Evolutionary conservation across 1,139 yeast genomes (phyloP).

Genomic region (Zygoascus hellenicus): DNA sequence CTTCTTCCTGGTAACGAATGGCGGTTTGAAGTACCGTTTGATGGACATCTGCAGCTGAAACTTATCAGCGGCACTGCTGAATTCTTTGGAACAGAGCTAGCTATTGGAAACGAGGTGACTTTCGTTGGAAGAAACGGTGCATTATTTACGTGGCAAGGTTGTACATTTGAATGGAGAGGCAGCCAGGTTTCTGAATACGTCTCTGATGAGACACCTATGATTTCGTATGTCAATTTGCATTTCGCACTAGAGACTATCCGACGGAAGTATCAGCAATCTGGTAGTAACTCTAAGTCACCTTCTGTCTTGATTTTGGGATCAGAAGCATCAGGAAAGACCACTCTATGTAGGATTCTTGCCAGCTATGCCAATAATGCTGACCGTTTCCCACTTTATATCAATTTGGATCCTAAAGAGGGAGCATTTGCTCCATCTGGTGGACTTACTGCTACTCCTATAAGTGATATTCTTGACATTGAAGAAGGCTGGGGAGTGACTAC

Average conservation of each 20-base stretch:
- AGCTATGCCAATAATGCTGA: constrained; percentile 72
- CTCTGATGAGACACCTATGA: constrained; percentile 66
- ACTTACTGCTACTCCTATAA: constrained; percentile 74
- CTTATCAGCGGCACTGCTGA: constrained; percentile 69
- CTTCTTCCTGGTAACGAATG: constrained; percentile 50
- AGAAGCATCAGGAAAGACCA: constrained; percentile 68
- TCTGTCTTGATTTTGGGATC: constrained; percentile 71
- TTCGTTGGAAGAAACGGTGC: constrained; percentile 55
- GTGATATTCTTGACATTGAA: constrained; percentile 76
- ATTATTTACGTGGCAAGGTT: constrained; percentile 54
- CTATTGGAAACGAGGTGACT: constrained; percentile 58
- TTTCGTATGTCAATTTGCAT: constrained; percentile 60
- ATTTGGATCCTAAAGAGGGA: constrained; percentile 76
- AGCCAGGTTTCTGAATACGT: constrained; percentile 47
- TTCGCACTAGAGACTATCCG: constrained; percentile 67
- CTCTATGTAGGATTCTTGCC: constrained; percentile 60
- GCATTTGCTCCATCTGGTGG: constrained; percentile 82
- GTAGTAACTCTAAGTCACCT: constrained; percentile 39
- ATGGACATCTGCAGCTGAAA: constrained; percentile 50
- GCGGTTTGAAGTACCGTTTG: constrained; percentile 72
- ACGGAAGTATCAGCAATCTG: constrained; percentile 19
- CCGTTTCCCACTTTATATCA: constrained; percentile 60
- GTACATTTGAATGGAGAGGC: constrained; percentile 41
- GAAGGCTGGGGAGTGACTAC: constrained; percentile 80
- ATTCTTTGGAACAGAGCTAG: constrained; percentile 87